A percentile compares a stretch with the other conserved stretches of the same genome.
phyloP scores from a whole-genome alignment of 1,284 basidiomycete genomes.

The Naganishia albida region DNA sequence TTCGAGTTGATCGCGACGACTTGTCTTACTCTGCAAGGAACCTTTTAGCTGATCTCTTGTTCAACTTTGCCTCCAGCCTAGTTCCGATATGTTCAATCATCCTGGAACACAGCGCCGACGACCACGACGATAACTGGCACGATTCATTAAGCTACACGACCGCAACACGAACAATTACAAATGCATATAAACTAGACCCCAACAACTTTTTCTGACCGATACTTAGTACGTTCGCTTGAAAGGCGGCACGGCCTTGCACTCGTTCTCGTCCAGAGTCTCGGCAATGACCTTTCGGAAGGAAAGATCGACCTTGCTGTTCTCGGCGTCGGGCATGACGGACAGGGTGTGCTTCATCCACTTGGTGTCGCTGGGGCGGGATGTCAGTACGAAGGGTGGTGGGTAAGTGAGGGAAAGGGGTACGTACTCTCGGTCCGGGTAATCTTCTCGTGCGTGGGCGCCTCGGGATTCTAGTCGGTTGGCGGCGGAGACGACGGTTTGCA shows the following conservation, averaged over 20 bases:
- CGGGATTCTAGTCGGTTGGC: constrained; percentile 95
- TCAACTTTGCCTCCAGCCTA: too few relatives aligned
- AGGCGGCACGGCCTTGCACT: constrained; percentile 69
- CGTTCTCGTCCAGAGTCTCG: constrained; percentile 87
- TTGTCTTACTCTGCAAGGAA: too few relatives aligned
- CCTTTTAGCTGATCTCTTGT: too few relatives aligned
- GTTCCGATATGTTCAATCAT: too few relatives aligned
- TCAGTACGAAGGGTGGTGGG: neutral
- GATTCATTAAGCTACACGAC: constrained; percentile 20
- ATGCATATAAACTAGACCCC: constrained; percentile 16
- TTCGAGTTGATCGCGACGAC: neutral
- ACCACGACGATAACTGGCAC: neutral
- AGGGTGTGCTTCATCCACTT: constrained; percentile 94
- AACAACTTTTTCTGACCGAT: constrained; percentile 5
- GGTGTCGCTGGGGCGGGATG: constrained; percentile 67
- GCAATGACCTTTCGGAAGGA: constrained; percentile 84
- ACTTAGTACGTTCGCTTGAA: constrained; percentile 31
- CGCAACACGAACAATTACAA: constrained; percentile 21
- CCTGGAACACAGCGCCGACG: too few relatives aligned
- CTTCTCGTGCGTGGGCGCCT: constrained; percentile 96
- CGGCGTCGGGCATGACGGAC: constrained; percentile 75
- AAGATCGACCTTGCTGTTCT: constrained; percentile 78
- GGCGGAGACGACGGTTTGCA: constrained; percentile 93
- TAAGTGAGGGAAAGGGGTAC: constrained; percentile 39
- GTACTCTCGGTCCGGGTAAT: constrained; percentile 74